Conservation (phyloP, 116 monocot genomes). For the Posidonia oceanica region DNA sequence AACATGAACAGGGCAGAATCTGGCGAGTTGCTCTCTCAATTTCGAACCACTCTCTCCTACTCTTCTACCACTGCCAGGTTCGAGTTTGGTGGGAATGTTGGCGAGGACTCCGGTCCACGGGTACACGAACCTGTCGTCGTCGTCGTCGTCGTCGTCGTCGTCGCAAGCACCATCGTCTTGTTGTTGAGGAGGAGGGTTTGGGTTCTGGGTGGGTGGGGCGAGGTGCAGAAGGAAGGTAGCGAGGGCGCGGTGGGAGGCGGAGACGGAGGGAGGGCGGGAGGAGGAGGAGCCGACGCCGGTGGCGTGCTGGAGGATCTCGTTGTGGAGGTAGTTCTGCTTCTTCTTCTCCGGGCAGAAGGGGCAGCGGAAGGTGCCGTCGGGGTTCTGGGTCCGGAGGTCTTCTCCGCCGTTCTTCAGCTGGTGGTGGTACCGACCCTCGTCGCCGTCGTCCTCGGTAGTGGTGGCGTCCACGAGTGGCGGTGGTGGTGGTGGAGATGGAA, state of each 20-base stretch:
- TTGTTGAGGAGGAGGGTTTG: background rate
- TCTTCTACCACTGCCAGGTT: constrained; percentile 20
- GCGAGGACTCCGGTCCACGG: constrained; percentile 66
- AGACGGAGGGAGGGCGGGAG: background rate
- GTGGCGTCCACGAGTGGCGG: background rate
- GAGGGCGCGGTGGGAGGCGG: constrained; percentile 32
- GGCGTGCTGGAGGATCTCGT: constrained; percentile 66
- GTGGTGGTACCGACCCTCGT: constrained; percentile 8
- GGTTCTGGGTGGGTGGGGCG: background rate
- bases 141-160: background rate
- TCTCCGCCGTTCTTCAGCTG: constrained; percentile 5
- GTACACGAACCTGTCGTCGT: constrained; percentile 30
- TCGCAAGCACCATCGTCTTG: background rate
- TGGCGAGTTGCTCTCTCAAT: constrained; percentile 25
- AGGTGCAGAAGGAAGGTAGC: constrained; percentile 22
- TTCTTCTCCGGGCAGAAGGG: constrained; percentile 39
- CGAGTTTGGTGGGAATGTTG: constrained; percentile 24
- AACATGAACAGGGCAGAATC: constrained; percentile 41
- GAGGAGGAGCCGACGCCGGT: constrained; percentile 38
- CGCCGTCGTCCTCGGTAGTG: constrained; percentile 13
- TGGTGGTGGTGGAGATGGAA: background rate
- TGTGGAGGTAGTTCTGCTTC: constrained; percentile 37
- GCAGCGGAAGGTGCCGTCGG: constrained; percentile 23
- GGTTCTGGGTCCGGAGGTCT: constrained; percentile 5
- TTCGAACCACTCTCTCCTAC: constrained; percentile 34